Percentiles rank a stretch among this genome's conserved stretches.
Evolutionary conservation across 306 rosid species (phyloP).

Genomic region (Comarum palustre): DNA sequence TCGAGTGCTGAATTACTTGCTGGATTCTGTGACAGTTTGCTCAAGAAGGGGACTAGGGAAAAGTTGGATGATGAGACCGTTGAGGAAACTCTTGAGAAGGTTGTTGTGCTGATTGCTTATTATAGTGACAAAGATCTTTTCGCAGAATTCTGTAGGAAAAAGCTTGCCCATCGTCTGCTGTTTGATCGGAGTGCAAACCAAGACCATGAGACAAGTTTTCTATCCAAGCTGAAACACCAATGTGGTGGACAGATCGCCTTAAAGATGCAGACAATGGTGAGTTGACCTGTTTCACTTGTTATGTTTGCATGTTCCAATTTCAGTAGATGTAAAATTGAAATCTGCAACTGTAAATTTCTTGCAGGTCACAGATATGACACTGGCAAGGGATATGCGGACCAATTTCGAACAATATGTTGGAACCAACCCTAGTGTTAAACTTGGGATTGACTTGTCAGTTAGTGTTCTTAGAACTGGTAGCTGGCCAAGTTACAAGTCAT

Average conservation of each 20-base stretch:
- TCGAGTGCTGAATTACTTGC: slow-evolving; percentile 70
- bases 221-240: slow-evolving; percentile 65
- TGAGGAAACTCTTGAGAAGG: slow-evolving; percentile 52
- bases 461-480: background rate
- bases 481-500: background rate
- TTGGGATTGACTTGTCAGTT: background rate
- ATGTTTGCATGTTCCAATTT: background rate
- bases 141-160: slow-evolving; percentile 41
- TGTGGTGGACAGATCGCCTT: slow-evolving; percentile 73
- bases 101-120: slow-evolving; percentile 55
- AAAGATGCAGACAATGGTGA: slow-evolving; percentile 85
- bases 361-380: background rate
- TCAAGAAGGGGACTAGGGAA: slow-evolving; percentile 70
- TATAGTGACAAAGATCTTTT: slow-evolving; percentile 65
- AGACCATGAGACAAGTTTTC: slow-evolving; percentile 59
- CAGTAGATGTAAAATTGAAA: background rate
- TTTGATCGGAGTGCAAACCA: slow-evolving; percentile 71
- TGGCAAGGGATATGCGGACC: background rate
- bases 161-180: slow-evolving; percentile 77
- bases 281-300: slow-evolving; percentile 6
- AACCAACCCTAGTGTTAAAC: background rate
- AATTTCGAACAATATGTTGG: background rate
- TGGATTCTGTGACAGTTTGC: slow-evolving; percentile 63
- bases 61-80: slow-evolving; percentile 53
- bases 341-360: background rate